Base-by-base conservation (phyloP, 23 red algal species). In the Gracilaria vermiculophylla region DNA sequence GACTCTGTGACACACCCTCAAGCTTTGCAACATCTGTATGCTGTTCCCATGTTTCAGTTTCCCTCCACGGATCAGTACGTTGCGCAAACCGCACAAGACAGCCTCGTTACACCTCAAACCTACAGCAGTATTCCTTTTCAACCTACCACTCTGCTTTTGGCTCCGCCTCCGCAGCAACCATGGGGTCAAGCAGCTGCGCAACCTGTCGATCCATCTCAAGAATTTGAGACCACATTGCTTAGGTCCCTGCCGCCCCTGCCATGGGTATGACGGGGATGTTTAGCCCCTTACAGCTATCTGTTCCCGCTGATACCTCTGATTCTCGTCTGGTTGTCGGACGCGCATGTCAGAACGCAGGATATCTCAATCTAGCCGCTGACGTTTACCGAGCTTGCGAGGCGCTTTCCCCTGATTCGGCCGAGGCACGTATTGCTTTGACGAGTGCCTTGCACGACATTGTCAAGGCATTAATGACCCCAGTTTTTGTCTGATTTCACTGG, bases 371-470 rank as follows among this genome's bases (percentile, higher is more conserved):
- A 9, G 84, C 84, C 19, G 52, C 84, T 17, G 66, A 70, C 40
- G 48, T 69, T 11, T 88, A 73, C 64, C 84, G 84, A 31, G 84
- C 84, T 43, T 88, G 84, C 37, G 55, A 77, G 27, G 51, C 67
- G 3, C 43, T 88, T 29, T 77, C 64, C 48, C 84, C 84, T 1
- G 84, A 88, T 36, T 76, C 66, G 55, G 40, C 53, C 15, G 84
- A 88, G 35, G 84, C 84, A 28, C 69, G 69, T n/a, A 42, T 56
- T 5, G 69, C 66, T 13, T 88, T 73, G n/a, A 62, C 49, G 11
- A 57, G 28, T 42, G 49, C 69, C 50, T 55, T 61, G n/a, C n/a
- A n/a, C n/a, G n/a, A 36, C 67, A 78, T 21, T 47, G 69, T 58
- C 69, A 88, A 24, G 66, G 69, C 1, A 33, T 88, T 21, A 53